These are phyloP conservation scores for Solanum pimpinellifolium DNA, from an alignment of 257 asterid genomes.

Conservation along the genomic window DNA sequence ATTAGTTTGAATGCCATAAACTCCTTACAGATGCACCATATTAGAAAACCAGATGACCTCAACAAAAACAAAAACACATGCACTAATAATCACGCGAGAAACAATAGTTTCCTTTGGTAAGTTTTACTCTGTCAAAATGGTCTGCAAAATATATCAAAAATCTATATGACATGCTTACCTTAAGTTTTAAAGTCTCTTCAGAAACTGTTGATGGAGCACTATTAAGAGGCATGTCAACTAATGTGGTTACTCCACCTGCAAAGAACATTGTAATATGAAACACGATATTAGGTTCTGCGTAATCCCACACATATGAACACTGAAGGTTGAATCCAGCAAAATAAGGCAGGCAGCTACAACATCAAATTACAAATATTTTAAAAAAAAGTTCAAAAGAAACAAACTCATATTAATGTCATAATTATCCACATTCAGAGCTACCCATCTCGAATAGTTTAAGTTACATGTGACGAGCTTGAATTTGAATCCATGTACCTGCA, in stretches of 20 bases:
- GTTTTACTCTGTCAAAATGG: not conserved
- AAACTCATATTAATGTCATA: not conserved
- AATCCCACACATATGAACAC: not conserved
- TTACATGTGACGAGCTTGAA: not conserved
- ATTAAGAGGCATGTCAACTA: slow-evolving; percentile 96
- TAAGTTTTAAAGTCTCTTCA: slow-evolving; percentile 71
- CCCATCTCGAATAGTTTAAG: not conserved
- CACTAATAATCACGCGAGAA: not conserved
- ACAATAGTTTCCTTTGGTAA: not conserved
- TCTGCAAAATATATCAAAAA: not conserved
- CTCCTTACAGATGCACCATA: not conserved
- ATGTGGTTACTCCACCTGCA: slow-evolving; percentile 88
- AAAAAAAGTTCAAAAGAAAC: not conserved
- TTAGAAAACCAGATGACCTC: not conserved
- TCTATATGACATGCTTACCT: slow-evolving; percentile 29
- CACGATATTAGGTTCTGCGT: not conserved
- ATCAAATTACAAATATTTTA: not conserved
- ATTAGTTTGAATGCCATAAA: not conserved
- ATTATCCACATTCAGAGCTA: not conserved
- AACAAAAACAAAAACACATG: not conserved
- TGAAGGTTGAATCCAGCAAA: not conserved
- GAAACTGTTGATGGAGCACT: slow-evolving; percentile 81
- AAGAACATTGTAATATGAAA: not conserved
- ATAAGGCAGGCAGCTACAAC: not conserved
- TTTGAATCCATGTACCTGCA: slow-evolving; percentile 49